phyloP scores from a whole-genome alignment of 139 green algal genomes.

The Raphidocelis subcapitata region DNA sequence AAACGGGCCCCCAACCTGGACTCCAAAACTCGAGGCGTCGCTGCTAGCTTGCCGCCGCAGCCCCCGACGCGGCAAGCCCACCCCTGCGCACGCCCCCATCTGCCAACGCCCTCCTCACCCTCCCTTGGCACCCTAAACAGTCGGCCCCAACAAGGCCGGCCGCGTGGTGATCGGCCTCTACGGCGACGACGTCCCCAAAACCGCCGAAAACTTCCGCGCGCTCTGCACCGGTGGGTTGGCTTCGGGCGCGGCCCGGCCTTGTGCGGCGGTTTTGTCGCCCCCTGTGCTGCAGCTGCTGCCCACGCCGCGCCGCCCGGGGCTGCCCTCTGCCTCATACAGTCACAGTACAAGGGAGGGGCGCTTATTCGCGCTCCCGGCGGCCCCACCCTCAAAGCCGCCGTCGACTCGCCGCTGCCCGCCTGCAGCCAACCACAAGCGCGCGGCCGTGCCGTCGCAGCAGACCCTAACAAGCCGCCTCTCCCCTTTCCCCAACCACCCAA shows the following conservation, averaged over 20 bases:
- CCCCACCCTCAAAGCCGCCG: neutral
- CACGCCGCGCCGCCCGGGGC: neutral
- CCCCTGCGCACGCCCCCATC: too few relatives aligned
- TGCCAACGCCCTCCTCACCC: too few relatives aligned
- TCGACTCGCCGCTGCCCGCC: too few relatives aligned
- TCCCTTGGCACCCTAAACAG: too few relatives aligned
- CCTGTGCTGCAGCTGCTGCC: neutral
- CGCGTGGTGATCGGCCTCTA: conserved; percentile 79
- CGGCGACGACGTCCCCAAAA: conserved; percentile 65
- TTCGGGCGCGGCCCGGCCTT: conserved; percentile 1
- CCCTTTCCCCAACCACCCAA: neutral
- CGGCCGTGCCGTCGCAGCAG: too few relatives aligned
- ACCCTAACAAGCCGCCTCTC: too few relatives aligned
- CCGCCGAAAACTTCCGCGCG: conserved; percentile 55
- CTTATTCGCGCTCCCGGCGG: neutral
- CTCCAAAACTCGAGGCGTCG: too few relatives aligned
- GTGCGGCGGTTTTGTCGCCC: neutral
- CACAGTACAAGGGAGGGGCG: too few relatives aligned
- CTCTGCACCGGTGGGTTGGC: conserved; percentile 41
- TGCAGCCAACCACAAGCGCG: too few relatives aligned
- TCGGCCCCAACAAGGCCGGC: conserved; percentile 35
- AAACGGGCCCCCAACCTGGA: too few relatives aligned
- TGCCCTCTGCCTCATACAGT: conserved; percentile 37
- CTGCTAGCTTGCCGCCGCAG: too few relatives aligned
- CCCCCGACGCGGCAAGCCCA: too few relatives aligned